Conservation (phyloP, 1,284 basidiomycete genomes). For the Moesziomyces antarcticus region DNA sequence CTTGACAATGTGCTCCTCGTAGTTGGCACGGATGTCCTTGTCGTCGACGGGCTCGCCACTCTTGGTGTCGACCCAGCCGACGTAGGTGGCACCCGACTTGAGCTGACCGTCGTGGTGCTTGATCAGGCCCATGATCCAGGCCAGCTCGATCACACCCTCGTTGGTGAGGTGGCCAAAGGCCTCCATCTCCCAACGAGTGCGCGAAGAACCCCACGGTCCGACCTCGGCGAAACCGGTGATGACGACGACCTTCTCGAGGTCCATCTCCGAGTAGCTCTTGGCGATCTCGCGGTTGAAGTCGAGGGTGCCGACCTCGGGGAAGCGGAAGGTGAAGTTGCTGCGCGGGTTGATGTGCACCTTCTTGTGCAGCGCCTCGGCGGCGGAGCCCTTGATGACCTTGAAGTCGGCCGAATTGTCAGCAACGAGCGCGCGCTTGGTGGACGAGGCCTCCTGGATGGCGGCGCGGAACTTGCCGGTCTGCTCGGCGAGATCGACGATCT, state of each 20-base stretch:
- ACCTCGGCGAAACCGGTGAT: conserved; percentile 97
- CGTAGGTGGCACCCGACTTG: conserved; percentile 81
- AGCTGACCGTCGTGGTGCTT: conserved; percentile 97
- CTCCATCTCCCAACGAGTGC: conserved; percentile 91
- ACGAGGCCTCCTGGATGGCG: conserved; percentile 80
- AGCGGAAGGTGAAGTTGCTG: conserved; percentile 95
- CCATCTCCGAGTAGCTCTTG: conserved; percentile 72
- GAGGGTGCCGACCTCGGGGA: conserved; percentile 76
- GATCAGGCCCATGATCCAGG: conserved; percentile 99
- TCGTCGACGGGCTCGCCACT: conserved; percentile 96
- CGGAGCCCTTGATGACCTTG: conserved; percentile 87
- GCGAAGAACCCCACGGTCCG: conserved; percentile 97
- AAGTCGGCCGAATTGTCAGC: conserved; percentile 95
- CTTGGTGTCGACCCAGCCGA: conserved; percentile 98
- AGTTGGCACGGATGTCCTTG: conserved; percentile 92
- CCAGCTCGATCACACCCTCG: conserved; percentile 98
- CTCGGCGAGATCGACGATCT: conserved; percentile 60
- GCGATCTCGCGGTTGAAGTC: conserved; percentile 76
- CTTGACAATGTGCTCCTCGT: conserved; percentile 90
- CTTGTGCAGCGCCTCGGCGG: conserved; percentile 92
- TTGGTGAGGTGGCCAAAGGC: conserved; percentile 71
- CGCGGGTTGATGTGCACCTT: conserved; percentile 92
- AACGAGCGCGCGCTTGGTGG: conserved; percentile 89
- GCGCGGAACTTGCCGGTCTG: conserved; percentile 75
- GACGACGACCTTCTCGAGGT: conserved; percentile 94